These are phyloP conservation scores for Beta vulgaris DNA, from an alignment of 148 eudicot genomes.

Conservation along the genomic window DNA sequence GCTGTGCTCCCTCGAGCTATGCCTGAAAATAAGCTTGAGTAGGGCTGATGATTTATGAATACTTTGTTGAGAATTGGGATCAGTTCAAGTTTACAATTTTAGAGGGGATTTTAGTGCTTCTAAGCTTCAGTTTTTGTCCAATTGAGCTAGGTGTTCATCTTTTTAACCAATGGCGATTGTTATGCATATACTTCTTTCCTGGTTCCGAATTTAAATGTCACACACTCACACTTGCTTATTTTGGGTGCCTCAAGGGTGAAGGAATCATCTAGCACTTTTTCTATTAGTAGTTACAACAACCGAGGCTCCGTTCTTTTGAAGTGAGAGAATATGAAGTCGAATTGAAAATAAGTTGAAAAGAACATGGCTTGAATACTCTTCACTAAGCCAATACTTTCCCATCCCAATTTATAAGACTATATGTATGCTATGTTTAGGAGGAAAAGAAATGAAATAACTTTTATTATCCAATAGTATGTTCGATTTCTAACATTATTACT, in stretches of 20 bases:
- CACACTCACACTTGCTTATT: neutral
- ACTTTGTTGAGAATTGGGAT: slow-evolving; percentile 1
- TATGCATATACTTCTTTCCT: neutral
- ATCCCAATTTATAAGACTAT: too few relatives aligned
- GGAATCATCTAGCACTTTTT: neutral
- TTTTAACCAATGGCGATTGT: neutral
- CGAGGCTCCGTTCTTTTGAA: too few relatives aligned
- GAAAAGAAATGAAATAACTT: too few relatives aligned
- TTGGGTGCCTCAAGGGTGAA: neutral
- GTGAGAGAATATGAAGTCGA: neutral
- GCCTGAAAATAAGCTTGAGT: neutral
- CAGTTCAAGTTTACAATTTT: neutral
- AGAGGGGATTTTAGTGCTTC: neutral
- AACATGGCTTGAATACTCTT: too few relatives aligned
- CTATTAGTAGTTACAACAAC: too few relatives aligned
- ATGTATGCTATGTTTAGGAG: too few relatives aligned
- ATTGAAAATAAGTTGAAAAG: neutral
- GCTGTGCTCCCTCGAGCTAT: neutral
- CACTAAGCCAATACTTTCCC: too few relatives aligned
- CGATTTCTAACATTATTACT: too few relatives aligned
- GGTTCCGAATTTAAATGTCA: neutral
- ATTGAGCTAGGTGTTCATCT: neutral
- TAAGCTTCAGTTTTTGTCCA: neutral
- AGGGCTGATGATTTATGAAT: neutral
- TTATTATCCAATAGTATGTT: too few relatives aligned